phyloP scores from a whole-genome alignment of 805 yeast species.

The Wickerhamomyces mucosus region DNA sequence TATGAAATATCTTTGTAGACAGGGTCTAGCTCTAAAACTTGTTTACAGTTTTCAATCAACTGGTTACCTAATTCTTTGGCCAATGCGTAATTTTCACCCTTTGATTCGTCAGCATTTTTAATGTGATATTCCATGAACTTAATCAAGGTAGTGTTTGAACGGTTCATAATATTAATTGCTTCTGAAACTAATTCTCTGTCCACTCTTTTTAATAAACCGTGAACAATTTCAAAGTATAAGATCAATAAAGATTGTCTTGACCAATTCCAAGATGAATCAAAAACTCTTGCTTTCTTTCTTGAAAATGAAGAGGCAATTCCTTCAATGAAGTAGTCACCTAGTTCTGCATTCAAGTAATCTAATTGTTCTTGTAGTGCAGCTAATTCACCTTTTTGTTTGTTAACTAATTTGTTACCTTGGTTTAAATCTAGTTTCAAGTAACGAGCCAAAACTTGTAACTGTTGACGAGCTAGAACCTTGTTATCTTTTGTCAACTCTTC shows the following conservation, averaged over 20 bases:
- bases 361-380: constrained; percentile 78
- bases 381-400: constrained; percentile 73
- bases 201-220: constrained; percentile 82
- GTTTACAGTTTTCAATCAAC: constrained; percentile 90
- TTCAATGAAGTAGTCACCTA: constrained; percentile 87
- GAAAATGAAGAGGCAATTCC: constrained; percentile 91
- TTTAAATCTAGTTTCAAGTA: constrained; percentile 89
- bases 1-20: constrained; percentile 91
- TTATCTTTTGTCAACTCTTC: constrained; percentile 50
- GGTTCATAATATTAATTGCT: constrained; percentile 95
- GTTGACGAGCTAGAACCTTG: constrained; percentile 39
- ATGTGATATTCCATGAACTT: constrained; percentile 90
- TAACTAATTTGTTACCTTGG: constrained; percentile 78
- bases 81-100: constrained; percentile 87
- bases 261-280: constrained; percentile 99
- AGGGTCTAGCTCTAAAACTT: constrained; percentile 70
- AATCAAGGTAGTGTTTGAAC: constrained; percentile 87
- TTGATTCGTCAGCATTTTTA: constrained; percentile 52
- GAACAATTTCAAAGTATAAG: constrained; percentile 91
- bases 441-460: constrained; percentile 85
- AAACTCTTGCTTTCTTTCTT: constrained; percentile 85
- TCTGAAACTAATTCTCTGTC: constrained; percentile 95
- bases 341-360: constrained; percentile 63
- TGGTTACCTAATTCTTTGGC: constrained; percentile 88
- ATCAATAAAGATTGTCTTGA: constrained; percentile 94